These are phyloP conservation scores for Populus nigra DNA, from an alignment of 345 rosid species.

Conservation along the genomic window DNA sequence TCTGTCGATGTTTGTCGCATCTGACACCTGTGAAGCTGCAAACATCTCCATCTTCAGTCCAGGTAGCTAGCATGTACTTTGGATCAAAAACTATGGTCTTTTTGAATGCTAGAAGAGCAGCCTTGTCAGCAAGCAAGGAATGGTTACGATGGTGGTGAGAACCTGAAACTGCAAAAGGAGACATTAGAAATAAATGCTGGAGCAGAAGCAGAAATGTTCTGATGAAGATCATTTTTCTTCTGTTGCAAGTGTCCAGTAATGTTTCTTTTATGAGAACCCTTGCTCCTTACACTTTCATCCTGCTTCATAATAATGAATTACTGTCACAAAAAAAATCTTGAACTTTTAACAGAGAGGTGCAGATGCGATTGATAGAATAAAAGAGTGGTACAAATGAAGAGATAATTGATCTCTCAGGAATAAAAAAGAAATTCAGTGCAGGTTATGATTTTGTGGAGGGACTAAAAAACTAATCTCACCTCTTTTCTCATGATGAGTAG, in stretches of 20 bases:
- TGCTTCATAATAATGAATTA: conserved; percentile 8
- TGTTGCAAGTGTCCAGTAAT: neutral
- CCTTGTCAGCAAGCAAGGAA: conserved; percentile 41
- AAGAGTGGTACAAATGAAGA: neutral
- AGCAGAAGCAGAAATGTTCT: conserved; percentile 22
- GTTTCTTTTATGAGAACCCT: neutral
- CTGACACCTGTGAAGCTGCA: conserved; percentile 45
- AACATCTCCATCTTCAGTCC: conserved; percentile 37
- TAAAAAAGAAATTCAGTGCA: conserved; percentile 11
- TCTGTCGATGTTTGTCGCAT: conserved; percentile 34
- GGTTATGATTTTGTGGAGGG: conserved; percentile 15
- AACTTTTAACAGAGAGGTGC: neutral
- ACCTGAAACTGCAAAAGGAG: conserved; percentile 13
- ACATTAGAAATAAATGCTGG: conserved; percentile 17
- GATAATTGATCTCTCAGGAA: conserved; percentile 1
- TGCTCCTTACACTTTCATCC: neutral
- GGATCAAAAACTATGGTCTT: conserved; percentile 30
- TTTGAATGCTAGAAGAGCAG: conserved; percentile 49
- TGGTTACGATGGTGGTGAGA: conserved; percentile 15
- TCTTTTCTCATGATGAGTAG: conserved; percentile 26
- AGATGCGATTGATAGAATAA: neutral
- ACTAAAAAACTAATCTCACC: neutral
- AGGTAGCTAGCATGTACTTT: conserved; percentile 31
- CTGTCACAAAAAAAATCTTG: neutral
- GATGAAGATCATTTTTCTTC: conserved; percentile 20